Evolutionary conservation across 768 basidiomycete species (phyloP), one percentile per base, ranked within the genome.

Genomic region (Astraeus odoratus): DNA sequence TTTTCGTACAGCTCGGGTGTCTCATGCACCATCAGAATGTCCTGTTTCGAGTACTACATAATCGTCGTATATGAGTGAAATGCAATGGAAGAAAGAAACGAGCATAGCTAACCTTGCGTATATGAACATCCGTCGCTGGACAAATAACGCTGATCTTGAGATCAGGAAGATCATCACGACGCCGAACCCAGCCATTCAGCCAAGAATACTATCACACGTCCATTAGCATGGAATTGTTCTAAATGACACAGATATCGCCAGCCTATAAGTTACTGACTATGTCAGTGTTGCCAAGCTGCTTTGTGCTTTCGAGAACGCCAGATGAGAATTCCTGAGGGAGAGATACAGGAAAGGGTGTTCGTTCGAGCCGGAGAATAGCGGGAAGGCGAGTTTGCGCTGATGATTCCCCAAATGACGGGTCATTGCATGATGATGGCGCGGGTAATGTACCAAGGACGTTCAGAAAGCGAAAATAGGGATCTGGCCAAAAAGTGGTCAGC

Each of bases 111-210:
- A 82, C 86, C 74, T 96, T 96, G 49, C 74, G 75, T 47, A 98
- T 82, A 57, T 98, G 93, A 3, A 82, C 78, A 7, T 92, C 86
- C 0, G 91, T 97, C 1, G 91, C 91, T 13, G 95, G 95, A 50
- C 75, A 86, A 42, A 96, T 83, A 15, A 92, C 69, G 49, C 81
- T 86, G 52, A 98, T 76, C 66, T 89, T 89, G 47, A 92, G 67
- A 53, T 96, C 93, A 2, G 81, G 75, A 2, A 57, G 23, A 31
- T 57, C 66, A 31, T 49, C 51, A 30, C 13, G 57, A 51, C n/a
- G 56, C 49, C 56, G 51, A 15, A 87, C 57, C 81, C 85, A 91
- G 2, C 74, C 90, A 47, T 85, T 77, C 26, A 81, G 61, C 83
- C 88, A 93, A 12, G 80, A 72, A 64, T 95, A 95, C 90, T 93